A percentile compares a stretch with the other conserved stretches of the same genome.
phyloP scores from a whole-genome alignment of 805 yeast species.

The Yamadazyma philogaea region DNA sequence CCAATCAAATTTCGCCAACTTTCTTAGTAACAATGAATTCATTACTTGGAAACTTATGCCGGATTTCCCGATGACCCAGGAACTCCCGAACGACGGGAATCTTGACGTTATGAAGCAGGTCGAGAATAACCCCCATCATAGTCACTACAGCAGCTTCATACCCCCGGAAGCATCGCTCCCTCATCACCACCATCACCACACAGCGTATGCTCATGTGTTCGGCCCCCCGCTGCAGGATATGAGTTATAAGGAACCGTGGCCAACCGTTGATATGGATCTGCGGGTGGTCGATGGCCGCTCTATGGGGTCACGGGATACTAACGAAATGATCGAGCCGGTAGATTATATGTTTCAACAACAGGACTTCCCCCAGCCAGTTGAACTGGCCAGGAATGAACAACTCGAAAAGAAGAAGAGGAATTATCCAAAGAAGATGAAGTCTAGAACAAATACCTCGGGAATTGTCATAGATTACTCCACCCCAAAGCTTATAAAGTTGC shows the following conservation, averaged over 20 bases:
- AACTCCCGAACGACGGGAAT: background rate
- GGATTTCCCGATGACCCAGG: conserved; percentile 2
- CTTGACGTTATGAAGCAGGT: background rate
- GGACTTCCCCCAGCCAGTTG: background rate
- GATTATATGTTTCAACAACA: background rate
- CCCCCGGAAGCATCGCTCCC: conserved; percentile 21
- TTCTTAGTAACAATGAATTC: conserved; percentile 21
- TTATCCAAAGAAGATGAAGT: conserved; percentile 13
- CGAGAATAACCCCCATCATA: conserved; percentile 15
- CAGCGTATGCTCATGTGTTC: conserved; percentile 1
- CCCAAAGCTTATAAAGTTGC: conserved; percentile 23
- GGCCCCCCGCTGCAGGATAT: background rate
- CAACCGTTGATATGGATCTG: background rate
- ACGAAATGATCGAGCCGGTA: background rate
- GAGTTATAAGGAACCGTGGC: background rate
- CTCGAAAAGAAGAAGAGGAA: conserved; percentile 4
- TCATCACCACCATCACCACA: conserved; percentile 15
- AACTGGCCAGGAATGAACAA: background rate
- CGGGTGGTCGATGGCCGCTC: background rate
- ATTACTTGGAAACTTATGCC: conserved; percentile 12
- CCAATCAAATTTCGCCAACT: conserved; percentile 18
- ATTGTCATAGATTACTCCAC: conserved; percentile 25
- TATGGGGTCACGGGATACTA: background rate
- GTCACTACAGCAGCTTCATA: conserved; percentile 27
- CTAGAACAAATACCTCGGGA: conserved; percentile 7